A percentile compares a stretch with the other conserved stretches of the same genome.
These are phyloP conservation scores for Curvularia spicifera DNA, from an alignment of 2,329 filamentous ascomycete species.

Conservation along the genomic window DNA sequence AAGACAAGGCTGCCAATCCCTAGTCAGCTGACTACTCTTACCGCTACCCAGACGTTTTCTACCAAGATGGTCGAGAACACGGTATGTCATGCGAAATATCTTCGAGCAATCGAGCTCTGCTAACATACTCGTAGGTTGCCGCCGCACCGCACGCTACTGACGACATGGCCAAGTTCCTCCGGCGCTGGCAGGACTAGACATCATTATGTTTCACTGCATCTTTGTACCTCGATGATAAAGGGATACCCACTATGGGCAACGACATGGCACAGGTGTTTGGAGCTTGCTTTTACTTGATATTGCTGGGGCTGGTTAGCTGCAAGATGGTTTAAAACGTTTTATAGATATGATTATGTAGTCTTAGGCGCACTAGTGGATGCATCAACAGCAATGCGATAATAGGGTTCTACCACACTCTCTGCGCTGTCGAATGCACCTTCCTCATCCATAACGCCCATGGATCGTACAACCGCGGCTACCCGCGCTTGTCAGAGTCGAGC, in stretches of 20 bases:
- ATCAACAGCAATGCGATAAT: constrained; percentile 4
- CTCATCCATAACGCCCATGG: constrained; percentile 20
- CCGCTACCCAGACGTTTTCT: constrained; percentile 58
- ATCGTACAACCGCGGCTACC: constrained; percentile 32
- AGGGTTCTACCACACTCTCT: background rate
- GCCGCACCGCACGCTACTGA: constrained; percentile 58
- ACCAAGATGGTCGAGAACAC: constrained; percentile 63
- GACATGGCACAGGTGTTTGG: constrained; percentile 18
- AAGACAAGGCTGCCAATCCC: constrained; percentile 56
- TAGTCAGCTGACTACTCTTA: constrained; percentile 59
- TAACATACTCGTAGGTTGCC: constrained; percentile 56
- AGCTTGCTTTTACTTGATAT: constrained; percentile 8
- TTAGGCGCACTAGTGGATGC: constrained; percentile 7
- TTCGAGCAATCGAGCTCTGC: constrained; percentile 6
- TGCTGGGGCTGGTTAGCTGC: constrained; percentile 1
- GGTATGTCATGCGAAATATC: constrained; percentile 52
- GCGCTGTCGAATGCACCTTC: constrained; percentile 22
- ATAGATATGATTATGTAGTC: constrained; percentile 19
- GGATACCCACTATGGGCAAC: background rate
- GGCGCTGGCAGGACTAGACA: constrained; percentile 64
- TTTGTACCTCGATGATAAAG: background rate
- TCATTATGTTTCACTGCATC: background rate
- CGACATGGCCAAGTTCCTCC: constrained; percentile 64
- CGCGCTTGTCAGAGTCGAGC: constrained; percentile 23
- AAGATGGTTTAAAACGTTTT: constrained; percentile 2